Base-by-base conservation (phyloP, 2,329 filamentous ascomycete genomes). In the Paramyrothecium roridum region DNA sequence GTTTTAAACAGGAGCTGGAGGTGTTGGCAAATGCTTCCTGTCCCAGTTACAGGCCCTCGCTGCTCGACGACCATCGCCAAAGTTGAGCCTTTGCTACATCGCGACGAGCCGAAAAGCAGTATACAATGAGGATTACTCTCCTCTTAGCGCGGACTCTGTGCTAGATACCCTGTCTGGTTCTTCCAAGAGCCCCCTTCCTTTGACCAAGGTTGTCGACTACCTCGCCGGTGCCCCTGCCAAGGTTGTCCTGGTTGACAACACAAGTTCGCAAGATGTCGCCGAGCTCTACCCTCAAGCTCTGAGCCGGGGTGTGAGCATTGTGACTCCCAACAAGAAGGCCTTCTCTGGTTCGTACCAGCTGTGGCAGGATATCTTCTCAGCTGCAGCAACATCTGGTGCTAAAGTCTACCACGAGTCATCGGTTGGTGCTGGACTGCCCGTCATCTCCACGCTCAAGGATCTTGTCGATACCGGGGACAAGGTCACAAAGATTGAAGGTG, bases 241-340 rank as follows among this genome's bases (percentile, higher is more conserved):
- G 69, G 86, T 89, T 47, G 80, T 99, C 48, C 80, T 99, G 30
- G 87, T 99, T 61, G 95, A 99, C 81, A 98, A 98, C 78, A 99
- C 95, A 52, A 96, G 90, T 74, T 93, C 91, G 63, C 88, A 93
- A 65, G 87, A 89, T 60, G 82, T 99, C 30, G 95, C 93, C 50
- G 84, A 90, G 58, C 76, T 84, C 30, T 99, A 99, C 73, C 93
- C 95, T 1, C 73, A 82, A 49, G 90, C 96, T 73, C 79, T 99
- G 58, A 82, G 84, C 66, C 84, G 86, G 60, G 93, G 93, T 13
- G 87, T 99, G 72, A 93, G 86, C 73, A 86, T 99, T 65, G 91
- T 98, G 26, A 99, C 95, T 1, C 93, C 95, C 47, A 99, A 98
- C 81, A 99, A 99, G 80, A 99, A 99, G 76, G 93, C 90, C 16